These are phyloP conservation scores for Phaffomyces antillensis DNA, from an alignment of 805 yeast genomes.

Conservation along the genomic window DNA sequence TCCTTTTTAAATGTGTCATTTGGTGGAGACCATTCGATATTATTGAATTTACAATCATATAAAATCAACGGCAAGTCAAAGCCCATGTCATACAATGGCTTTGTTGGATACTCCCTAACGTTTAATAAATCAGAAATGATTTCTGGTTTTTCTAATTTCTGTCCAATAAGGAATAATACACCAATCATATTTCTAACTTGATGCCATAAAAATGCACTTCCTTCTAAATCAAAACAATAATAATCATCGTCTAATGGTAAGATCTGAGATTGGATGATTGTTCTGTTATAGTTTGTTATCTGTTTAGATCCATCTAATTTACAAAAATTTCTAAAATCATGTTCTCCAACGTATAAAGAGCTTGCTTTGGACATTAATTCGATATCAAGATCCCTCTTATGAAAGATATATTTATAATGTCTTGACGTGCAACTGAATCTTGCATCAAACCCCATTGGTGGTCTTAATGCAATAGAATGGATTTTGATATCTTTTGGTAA, in stretches of 20 bases:
- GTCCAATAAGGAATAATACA: slow-evolving; percentile 72
- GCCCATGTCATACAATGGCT: slow-evolving; percentile 85
- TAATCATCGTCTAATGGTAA: slow-evolving; percentile 33
- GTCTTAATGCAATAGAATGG: slow-evolving; percentile 77
- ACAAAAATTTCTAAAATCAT: slow-evolving; percentile 93
- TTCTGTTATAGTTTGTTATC: slow-evolving; percentile 69
- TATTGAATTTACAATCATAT: slow-evolving; percentile 74
- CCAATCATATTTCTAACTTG: slow-evolving; percentile 97
- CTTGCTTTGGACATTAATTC: slow-evolving; percentile 68
- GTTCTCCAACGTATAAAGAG: slow-evolving; percentile 53
- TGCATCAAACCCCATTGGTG: slow-evolving; percentile 82
- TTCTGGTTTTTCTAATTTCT: slow-evolving; percentile 54
- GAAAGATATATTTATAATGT: slow-evolving; percentile 80
- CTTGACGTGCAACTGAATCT: slow-evolving; percentile 83
- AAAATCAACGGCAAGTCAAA: slow-evolving; percentile 80
- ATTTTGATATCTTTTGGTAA: slow-evolving; percentile 77
- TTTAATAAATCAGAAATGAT: slow-evolving; percentile 56
- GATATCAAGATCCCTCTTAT: slow-evolving; percentile 46
- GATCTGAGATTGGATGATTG: slow-evolving; percentile 48
- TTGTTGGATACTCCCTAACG: slow-evolving; percentile 42
- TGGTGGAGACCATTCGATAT: slow-evolving; percentile 53
- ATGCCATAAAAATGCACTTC: slow-evolving; percentile 94
- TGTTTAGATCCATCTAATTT: slow-evolving; percentile 93
- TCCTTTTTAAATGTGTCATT: slow-evolving; percentile 30
- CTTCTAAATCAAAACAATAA: slow-evolving; percentile 69